A percentile compares a stretch with the other conserved stretches of the same genome.
phyloP scores from a whole-genome alignment of 805 yeast species.

The Suhomyces sp. region DNA sequence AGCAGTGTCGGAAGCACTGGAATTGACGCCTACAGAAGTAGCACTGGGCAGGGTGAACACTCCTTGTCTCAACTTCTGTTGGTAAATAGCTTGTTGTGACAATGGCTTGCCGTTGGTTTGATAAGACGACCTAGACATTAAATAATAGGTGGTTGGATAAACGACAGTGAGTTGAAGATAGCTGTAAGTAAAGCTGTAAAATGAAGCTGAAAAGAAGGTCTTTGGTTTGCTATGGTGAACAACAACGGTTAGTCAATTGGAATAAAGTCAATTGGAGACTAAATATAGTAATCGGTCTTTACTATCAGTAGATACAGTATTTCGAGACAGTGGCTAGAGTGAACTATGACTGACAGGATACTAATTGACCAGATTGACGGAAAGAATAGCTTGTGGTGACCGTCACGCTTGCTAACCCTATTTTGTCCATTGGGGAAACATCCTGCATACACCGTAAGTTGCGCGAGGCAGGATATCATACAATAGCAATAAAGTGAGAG shows the following conservation, averaged over 20 bases:
- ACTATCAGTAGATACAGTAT: too few species aligned
- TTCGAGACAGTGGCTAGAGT: not conserved
- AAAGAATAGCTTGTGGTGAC: not conserved
- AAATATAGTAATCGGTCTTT: too few species aligned
- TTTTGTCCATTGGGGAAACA: not conserved
- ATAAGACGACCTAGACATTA: constrained; percentile 51
- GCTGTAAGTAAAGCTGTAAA: too few species aligned
- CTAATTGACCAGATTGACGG: not conserved
- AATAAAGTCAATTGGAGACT: too few species aligned
- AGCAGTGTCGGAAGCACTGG: constrained; percentile 71
- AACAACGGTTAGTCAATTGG: too few species aligned
- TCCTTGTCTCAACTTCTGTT: constrained; percentile 70
- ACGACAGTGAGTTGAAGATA: too few species aligned
- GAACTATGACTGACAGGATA: not conserved
- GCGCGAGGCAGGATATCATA: too few species aligned
- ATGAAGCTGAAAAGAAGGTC: too few species aligned
- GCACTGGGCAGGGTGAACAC: constrained; percentile 50
- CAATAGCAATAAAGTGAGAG: too few species aligned
- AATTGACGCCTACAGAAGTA: constrained; percentile 58
- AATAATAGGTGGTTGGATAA: not conserved
- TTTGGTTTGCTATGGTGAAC: too few species aligned
- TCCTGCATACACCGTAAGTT: not conserved
- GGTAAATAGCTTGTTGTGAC: constrained; percentile 71
- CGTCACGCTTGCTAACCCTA: constrained; percentile 5
- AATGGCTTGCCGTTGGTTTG: constrained; percentile 69